Evolutionary conservation across 257 asterid genomes (phyloP).

Genomic region (Nyctanthes arbortristis): DNA sequence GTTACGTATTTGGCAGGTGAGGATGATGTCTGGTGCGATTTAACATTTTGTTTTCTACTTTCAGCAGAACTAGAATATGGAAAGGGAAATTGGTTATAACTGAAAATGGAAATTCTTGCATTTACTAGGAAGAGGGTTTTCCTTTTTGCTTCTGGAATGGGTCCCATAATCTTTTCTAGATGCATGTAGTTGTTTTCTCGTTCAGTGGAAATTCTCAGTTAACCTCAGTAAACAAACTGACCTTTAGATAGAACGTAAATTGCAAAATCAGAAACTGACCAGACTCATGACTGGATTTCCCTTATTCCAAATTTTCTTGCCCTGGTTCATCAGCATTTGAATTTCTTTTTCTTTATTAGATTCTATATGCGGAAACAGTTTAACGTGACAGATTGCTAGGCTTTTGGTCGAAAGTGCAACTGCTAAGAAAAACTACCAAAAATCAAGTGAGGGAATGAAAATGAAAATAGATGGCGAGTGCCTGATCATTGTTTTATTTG

Average conservation of each 20-base stretch:
- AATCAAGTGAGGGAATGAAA: no score
- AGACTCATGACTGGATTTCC: neutral
- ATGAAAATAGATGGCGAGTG: neutral
- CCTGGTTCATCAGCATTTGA: no score
- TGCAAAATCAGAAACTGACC: neutral
- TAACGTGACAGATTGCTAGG: neutral
- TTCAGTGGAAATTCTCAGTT: no score
- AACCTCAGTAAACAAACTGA: conserved; percentile 1
- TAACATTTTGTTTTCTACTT: neutral
- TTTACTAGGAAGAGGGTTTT: neutral
- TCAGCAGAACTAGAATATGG: neutral
- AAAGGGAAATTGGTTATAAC: neutral
- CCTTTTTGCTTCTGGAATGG: neutral
- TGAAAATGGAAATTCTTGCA: neutral
- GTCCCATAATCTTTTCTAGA: neutral
- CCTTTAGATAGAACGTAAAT: neutral
- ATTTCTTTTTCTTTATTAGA: neutral
- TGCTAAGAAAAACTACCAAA: no score
- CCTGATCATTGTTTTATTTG: conserved; percentile 16
- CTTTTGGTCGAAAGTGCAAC: neutral
- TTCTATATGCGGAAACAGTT: neutral
- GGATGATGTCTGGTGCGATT: conserved; percentile 5
- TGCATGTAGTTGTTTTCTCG: no score
- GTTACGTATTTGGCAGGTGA: conserved; percentile 87
- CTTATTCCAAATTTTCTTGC: neutral